phyloP scores from a whole-genome alignment of 495 filamentous ascomycete species.

The Penicillium goetzii region DNA sequence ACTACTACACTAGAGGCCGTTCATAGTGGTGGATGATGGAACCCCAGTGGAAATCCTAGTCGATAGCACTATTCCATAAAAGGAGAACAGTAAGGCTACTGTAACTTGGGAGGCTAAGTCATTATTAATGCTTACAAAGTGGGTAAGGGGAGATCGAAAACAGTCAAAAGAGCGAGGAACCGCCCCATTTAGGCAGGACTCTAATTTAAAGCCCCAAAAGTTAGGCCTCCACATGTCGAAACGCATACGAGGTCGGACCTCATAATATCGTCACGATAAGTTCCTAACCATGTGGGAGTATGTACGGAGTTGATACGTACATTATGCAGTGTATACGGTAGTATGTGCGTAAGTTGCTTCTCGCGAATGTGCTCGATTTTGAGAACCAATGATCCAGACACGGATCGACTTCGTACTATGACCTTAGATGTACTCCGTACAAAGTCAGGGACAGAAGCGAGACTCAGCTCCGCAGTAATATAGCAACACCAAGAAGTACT shows the following conservation, averaged over 20 bases:
- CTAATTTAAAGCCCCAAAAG: slow-evolving; percentile 9
- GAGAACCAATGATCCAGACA: neutral
- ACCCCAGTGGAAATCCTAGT: neutral
- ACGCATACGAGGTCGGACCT: neutral
- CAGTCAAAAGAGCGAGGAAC: slow-evolving; percentile 1
- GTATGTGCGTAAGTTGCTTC: neutral
- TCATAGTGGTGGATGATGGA: neutral
- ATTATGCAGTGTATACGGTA: neutral
- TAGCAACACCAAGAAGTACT: neutral
- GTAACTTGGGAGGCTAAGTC: neutral
- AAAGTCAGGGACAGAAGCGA: neutral
- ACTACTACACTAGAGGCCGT: neutral
- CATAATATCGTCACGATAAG: neutral
- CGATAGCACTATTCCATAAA: neutral
- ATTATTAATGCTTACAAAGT: slow-evolving; percentile 6
- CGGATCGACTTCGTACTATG: neutral
- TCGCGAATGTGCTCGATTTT: neutral
- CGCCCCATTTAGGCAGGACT: slow-evolving; percentile 15
- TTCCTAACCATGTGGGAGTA: neutral
- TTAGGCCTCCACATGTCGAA: slow-evolving; percentile 7
- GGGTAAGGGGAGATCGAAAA: neutral
- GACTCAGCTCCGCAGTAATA: neutral
- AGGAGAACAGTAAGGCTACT: slow-evolving; percentile 3
- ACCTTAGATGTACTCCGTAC: neutral
- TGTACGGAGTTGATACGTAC: neutral